phyloP scores from a whole-genome alignment of 257 asterid species.

The Handroanthus guayacan region DNA sequence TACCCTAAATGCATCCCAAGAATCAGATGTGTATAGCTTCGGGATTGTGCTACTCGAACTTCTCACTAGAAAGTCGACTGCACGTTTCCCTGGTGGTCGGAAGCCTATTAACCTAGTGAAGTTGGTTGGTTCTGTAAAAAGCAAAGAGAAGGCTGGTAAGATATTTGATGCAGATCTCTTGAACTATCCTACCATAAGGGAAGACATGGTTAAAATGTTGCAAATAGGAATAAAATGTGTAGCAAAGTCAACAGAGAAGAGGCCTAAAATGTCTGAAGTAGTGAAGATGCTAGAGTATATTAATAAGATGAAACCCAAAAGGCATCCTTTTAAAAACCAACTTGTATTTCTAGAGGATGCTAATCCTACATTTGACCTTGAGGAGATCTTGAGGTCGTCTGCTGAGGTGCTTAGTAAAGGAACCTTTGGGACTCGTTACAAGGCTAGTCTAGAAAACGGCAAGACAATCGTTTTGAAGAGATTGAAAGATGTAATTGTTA shows the following conservation, averaged over 20 bases:
- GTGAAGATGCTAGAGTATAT: slow-evolving; percentile 11
- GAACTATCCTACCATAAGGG: not conserved
- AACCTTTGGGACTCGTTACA: slow-evolving; percentile 34
- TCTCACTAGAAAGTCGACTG: slow-evolving; percentile 26
- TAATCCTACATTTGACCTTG: slow-evolving; percentile 24
- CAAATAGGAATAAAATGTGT: slow-evolving; percentile 17
- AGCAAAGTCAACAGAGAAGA: slow-evolving; percentile 15
- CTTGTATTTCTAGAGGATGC: not conserved
- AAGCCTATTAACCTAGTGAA: slow-evolving; percentile 24
- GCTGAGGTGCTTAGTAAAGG: slow-evolving; percentile 30
- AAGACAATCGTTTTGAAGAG: slow-evolving; percentile 21
- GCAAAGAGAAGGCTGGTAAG: not conserved
- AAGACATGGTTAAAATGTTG: slow-evolving; percentile 9
- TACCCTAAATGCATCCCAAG: not conserved
- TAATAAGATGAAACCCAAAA: not conserved
- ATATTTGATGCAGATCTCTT: slow-evolving; percentile 14
- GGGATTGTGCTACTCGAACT: slow-evolving; percentile 25
- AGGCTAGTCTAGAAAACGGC: slow-evolving; percentile 14
- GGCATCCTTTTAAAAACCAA: not conserved
- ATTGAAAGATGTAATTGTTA: slow-evolving; percentile 18
- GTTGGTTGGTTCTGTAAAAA: not conserved
- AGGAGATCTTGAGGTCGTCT: slow-evolving; percentile 22
- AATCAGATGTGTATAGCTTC: slow-evolving; percentile 30
- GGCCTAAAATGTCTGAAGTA: slow-evolving; percentile 17
- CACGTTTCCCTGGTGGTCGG: slow-evolving; percentile 1